Evolutionary conservation across 2,329 filamentous ascomycete genomes (phyloP).

Genomic region (Diaporthe helianthi): DNA sequence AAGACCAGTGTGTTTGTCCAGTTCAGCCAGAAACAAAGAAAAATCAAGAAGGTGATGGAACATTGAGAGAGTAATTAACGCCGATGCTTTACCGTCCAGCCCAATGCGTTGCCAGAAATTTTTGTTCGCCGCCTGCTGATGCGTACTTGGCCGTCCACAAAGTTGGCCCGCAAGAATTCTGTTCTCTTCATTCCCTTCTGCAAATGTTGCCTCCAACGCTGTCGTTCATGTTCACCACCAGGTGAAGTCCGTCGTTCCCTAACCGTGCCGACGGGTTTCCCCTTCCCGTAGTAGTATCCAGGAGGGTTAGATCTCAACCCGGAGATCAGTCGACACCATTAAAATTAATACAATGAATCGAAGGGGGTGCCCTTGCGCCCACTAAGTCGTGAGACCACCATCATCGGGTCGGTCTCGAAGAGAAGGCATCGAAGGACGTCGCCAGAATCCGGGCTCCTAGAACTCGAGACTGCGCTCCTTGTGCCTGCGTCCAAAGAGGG

Average conservation of each 20-base stretch:
- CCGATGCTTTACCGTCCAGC: slow-evolving; percentile 19
- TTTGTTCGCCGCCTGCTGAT: slow-evolving; percentile 26
- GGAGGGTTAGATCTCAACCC: slow-evolving; percentile 25
- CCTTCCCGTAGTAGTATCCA: neutral
- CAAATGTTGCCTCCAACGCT: slow-evolving; percentile 16
- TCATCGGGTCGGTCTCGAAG: neutral
- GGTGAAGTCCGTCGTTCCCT: slow-evolving; percentile 19
- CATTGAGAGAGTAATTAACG: slow-evolving; percentile 4
- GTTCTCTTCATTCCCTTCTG: slow-evolving; percentile 16
- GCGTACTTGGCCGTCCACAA: slow-evolving; percentile 10
- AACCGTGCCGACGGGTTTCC: slow-evolving; percentile 6
- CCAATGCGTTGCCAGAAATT: slow-evolving; percentile 21
- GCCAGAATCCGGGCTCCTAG: slow-evolving; percentile 31
- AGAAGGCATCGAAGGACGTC: slow-evolving; percentile 21
- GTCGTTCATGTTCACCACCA: slow-evolving; percentile 18
- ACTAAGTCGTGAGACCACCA: slow-evolving; percentile 10
- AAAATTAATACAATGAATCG: slow-evolving; percentile 34
- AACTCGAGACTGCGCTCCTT: slow-evolving; percentile 29
- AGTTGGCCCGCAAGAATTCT: slow-evolving; percentile 6
- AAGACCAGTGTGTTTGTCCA: slow-evolving; percentile 14
- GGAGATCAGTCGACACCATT: slow-evolving; percentile 27
- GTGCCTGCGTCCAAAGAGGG: slow-evolving; percentile 49
- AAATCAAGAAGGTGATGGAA: neutral
- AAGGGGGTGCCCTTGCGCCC: slow-evolving; percentile 17
- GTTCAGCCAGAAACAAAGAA: neutral